These are phyloP conservation scores for Yarrowia sp. DNA, from an alignment of 805 yeast species.

Conservation along the genomic window DNA sequence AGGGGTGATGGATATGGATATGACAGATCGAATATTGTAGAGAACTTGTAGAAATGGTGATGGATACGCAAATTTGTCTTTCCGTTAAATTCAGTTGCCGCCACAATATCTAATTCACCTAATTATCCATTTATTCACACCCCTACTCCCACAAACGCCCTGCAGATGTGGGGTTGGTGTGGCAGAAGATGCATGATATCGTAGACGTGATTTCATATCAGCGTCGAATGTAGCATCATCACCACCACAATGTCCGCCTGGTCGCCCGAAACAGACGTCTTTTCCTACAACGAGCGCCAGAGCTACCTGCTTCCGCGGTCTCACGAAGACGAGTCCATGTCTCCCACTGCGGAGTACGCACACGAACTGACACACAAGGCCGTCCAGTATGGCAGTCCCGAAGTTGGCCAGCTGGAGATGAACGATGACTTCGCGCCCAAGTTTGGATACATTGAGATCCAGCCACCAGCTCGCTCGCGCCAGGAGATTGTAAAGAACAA, in stretches of 20 bases:
- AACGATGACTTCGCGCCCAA: background rate
- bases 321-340: background rate
- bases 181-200: background rate
- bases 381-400: background rate
- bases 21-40: too few relatives aligned
- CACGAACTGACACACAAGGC: slow-evolving; percentile 1
- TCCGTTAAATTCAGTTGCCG: too few relatives aligned
- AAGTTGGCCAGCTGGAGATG: background rate
- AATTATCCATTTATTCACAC: background rate
- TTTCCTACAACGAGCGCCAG: background rate
- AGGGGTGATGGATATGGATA: too few relatives aligned
- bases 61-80: too few relatives aligned
- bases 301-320: background rate
- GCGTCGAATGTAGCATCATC: too few relatives aligned
- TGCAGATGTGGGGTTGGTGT: slow-evolving; percentile 2
- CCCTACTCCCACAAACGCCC: background rate
- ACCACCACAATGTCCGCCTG: background rate
- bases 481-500: background rate
- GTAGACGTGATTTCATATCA: too few relatives aligned
- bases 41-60: too few relatives aligned
- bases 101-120: too few relatives aligned
- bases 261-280: background rate
- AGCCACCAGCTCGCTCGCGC: background rate
- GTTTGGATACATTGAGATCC: background rate
- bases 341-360: slow-evolving; percentile 5